Base-by-base conservation (phyloP, 768 basidiomycete species). In the Fistulinella prunicolor region DNA sequence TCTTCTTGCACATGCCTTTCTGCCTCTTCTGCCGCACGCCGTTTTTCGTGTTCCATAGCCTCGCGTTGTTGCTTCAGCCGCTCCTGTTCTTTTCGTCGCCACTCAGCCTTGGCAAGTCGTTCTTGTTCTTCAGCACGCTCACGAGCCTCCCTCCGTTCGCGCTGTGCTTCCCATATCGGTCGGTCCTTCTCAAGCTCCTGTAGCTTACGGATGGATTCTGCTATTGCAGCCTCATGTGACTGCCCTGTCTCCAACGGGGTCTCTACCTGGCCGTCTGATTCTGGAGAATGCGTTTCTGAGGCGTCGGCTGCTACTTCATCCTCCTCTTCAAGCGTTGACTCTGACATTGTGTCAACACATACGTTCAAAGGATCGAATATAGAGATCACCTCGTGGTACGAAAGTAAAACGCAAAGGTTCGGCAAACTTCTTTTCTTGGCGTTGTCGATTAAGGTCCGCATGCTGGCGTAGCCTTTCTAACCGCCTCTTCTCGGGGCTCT, bases 161-260 rank as follows among this genome's bases (percentile, higher is more conserved):
- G 78, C 29, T 71, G 70, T 53, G 71, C 74, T 56, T 85, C 81
- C 81, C 81, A 85, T 9, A 83, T 50, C 0, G 83, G 83, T 17
- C 74, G 62, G 63, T 86, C 83, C 38, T 68, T 70, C 57, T 86
- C 83, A 3, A 87, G 76, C 54, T 87, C 82, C 5, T 78, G 81
- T 32, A 86, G 70, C 58, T 86, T 88, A 35, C 79, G 75, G 36
- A 80, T 77, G 4, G 85, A 85, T 60, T 85, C 81, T 17, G 75
- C 80, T 49, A 87, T 79, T 22, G 68, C 69, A 13, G 72, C 72
- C 37, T 59, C 66, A 42, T 70, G 72, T 4, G 56, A 59, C 12
- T 59, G 66, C 23, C 78, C 75, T 34, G 73, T 65, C 39, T 73
- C 66, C n/a, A 23, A 22, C 4, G 46, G 34, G n/a, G 38, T 28